Evolutionary conservation across 192 early-diverging fungal species (phyloP).

Genomic region (Fimicolochytrium jonesii): DNA sequence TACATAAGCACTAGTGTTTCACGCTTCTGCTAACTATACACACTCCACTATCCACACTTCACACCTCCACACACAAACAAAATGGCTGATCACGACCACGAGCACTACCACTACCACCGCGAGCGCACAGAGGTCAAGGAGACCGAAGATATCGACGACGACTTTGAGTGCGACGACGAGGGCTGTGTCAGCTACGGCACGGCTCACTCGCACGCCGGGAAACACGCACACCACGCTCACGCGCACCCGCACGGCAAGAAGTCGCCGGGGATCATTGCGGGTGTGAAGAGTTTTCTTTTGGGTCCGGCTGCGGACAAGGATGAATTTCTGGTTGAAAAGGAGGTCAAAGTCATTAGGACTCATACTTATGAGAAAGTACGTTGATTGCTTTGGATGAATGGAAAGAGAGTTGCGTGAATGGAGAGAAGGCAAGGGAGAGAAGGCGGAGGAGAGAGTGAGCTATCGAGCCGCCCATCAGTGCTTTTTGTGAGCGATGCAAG

Average conservation of each 20-base stretch:
- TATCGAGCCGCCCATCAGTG: too few relatives aligned
- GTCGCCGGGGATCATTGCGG: slow-evolving; percentile 11
- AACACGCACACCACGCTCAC: neutral
- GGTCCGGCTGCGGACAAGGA: neutral
- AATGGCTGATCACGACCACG: too few relatives aligned
- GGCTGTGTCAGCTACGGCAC: neutral
- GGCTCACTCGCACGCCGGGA: neutral
- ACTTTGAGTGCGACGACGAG: slow-evolving; percentile 8
- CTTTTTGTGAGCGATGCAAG: too few relatives aligned
- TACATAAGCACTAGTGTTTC: too few relatives aligned
- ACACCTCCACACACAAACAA: too few relatives aligned
- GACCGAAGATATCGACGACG: slow-evolving; percentile 4
- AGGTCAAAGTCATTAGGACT: neutral
- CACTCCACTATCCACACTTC: too few relatives aligned
- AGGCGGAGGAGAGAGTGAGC: too few relatives aligned
- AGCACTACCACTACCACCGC: slow-evolving; percentile 19
- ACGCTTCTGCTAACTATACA: too few relatives aligned
- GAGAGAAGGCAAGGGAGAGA: too few relatives aligned
- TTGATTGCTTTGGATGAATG: too few relatives aligned
- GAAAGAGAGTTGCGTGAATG: too few relatives aligned
- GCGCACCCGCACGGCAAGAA: neutral
- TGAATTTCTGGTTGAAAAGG: slow-evolving; percentile 3
- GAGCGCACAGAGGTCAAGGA: slow-evolving; percentile 23
- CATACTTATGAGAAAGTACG: neutral
- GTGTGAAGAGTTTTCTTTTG: slow-evolving; percentile 14